These are phyloP conservation scores for Leccinum boreale DNA, from an alignment of 768 basidiomycete genomes.

Conservation along the genomic window DNA sequence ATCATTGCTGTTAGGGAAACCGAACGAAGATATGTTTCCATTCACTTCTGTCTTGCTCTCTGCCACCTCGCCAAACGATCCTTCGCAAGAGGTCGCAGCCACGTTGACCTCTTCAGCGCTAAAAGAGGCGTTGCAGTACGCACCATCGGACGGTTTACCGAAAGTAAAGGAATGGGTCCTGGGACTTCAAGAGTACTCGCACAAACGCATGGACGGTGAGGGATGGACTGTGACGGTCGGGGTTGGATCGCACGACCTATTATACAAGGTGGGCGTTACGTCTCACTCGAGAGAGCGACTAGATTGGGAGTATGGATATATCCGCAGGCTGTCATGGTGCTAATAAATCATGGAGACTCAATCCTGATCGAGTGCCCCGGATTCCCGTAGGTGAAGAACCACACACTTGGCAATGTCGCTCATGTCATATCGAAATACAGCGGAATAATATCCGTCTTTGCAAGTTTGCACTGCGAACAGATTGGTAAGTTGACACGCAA, in stretches of 20 bases:
- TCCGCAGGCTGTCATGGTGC: constrained; percentile 55
- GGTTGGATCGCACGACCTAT: constrained; percentile 76
- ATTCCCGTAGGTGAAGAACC: constrained; percentile 46
- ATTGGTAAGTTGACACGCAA: constrained; percentile 37
- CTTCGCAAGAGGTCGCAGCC: constrained; percentile 41
- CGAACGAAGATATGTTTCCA: constrained; percentile 12
- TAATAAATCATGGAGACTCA: constrained; percentile 71
- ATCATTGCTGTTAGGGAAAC: background rate
- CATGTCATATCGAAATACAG: constrained; percentile 35
- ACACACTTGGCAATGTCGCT: background rate
- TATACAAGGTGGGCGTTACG: constrained; percentile 57
- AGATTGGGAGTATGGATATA: background rate
- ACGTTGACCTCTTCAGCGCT: constrained; percentile 46
- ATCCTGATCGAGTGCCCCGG: constrained; percentile 76
- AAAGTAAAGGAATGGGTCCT: constrained; percentile 58
- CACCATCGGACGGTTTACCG: constrained; percentile 60
- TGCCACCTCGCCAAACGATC: constrained; percentile 3
- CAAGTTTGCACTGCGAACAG: constrained; percentile 46
- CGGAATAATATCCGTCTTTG: constrained; percentile 59
- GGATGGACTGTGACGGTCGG: constrained; percentile 74
- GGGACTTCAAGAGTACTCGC: constrained; percentile 64
- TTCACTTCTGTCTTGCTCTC: constrained; percentile 18
- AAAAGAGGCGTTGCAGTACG: constrained; percentile 59
- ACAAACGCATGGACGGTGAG: constrained; percentile 53
- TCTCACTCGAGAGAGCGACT: background rate